Conservation (phyloP, 208 protist genomes). For the Acanthamoeba castellanii region DNA sequence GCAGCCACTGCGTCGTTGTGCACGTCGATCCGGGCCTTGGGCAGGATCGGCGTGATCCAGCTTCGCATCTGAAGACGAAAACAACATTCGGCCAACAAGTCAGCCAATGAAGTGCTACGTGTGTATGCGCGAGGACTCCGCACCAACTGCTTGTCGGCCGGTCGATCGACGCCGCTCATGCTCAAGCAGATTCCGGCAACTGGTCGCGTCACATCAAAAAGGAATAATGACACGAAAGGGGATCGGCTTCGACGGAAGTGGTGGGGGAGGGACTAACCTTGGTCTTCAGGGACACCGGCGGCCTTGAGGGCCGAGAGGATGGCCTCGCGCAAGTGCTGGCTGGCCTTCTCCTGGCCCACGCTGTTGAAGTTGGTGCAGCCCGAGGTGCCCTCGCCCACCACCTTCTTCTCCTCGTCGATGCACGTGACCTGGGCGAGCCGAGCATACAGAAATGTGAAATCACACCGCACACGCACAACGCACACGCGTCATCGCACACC, state of each 20-base stretch:
- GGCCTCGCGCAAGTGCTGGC: slow-evolving; percentile 23
- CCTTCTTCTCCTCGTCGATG: slow-evolving; percentile 4
- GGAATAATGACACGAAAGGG: neutral
- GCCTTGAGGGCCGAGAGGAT: neutral
- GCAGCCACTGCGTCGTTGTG: slow-evolving; percentile 53
- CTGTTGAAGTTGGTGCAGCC: slow-evolving; percentile 63
- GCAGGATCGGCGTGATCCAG: neutral
- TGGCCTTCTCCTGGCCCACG: slow-evolving; percentile 10
- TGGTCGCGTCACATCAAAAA: neutral
- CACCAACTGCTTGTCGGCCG: neutral
- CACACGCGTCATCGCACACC: neutral
- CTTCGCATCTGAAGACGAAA: neutral
- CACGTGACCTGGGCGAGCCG: neutral
- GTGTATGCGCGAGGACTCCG: neutral
- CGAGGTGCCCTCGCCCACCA: slow-evolving; percentile 8
- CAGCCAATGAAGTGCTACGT: neutral
- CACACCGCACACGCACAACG: neutral
- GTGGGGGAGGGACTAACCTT: neutral
- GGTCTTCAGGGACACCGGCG: neutral
- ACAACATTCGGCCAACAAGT: neutral
- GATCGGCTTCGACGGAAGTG: too few species aligned
- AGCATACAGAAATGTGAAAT: too few species aligned
- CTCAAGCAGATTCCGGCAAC: slow-evolving; percentile 14
- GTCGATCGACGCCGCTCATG: slow-evolving; percentile 34
- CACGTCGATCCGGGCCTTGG: neutral